Percentiles rank a stretch among this genome's conserved stretches.
Evolutionary conservation across 805 yeast genomes (phyloP).

Genomic region (Saccharomycopsis sp.): DNA sequence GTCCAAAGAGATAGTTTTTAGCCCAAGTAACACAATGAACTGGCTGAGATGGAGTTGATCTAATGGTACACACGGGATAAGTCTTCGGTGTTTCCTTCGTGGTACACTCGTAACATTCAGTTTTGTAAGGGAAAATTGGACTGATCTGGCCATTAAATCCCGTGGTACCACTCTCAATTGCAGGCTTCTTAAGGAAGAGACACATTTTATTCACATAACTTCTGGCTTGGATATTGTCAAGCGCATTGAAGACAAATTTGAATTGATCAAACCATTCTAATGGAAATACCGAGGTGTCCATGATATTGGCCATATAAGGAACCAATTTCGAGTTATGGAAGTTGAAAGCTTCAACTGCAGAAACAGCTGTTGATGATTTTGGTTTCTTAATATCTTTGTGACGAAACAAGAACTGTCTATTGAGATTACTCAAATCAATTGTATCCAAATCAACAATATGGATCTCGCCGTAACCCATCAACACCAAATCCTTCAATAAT

Average conservation of each 20-base stretch:
- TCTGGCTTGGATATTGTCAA: constrained; percentile 91
- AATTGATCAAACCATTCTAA: constrained; percentile 74
- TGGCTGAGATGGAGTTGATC: constrained; percentile 95
- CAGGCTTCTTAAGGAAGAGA: constrained; percentile 62
- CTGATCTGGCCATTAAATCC: constrained; percentile 94
- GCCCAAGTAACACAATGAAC: constrained; percentile 98
- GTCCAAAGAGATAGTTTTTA: constrained; percentile 78
- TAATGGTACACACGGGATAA: constrained; percentile 92
- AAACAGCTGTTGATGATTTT: constrained; percentile 77
- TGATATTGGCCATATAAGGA: constrained; percentile 83
- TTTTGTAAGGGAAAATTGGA: constrained; percentile 72
- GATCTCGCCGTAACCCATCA: constrained; percentile 79
- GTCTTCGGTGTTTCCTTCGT: constrained; percentile 83
- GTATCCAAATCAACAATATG: constrained; percentile 95
- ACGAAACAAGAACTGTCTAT: constrained; percentile 87
- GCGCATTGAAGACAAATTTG: constrained; percentile 78
- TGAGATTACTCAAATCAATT: constrained; percentile 84
- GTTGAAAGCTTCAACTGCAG: constrained; percentile 72
- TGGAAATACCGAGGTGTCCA: constrained; percentile 67
- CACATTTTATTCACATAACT: constrained; percentile 82
- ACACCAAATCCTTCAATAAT: constrained; percentile 67
- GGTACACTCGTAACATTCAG: constrained; percentile 93
- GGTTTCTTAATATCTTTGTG: constrained; percentile 85
- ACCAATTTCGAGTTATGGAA: constrained; percentile 52
- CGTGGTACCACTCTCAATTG: constrained; percentile 92